Conservation (phyloP, 106 monocot genomes). For the Acorus calamus region DNA sequence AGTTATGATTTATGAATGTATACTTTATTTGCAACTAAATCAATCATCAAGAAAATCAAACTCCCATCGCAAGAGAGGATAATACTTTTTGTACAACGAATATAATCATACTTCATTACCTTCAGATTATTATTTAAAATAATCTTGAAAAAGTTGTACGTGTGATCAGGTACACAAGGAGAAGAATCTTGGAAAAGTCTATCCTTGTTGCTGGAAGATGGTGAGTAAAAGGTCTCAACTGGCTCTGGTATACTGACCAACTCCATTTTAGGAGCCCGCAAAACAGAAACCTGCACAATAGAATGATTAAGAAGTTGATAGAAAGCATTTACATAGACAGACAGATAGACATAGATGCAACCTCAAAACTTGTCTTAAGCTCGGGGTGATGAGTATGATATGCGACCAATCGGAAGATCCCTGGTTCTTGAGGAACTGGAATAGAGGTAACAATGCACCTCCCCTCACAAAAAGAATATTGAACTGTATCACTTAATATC, state of each 20-base stretch:
- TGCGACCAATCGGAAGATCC: slow-evolving; percentile 8
- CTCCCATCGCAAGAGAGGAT: no score
- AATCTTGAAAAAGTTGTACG: no score
- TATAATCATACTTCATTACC: no score
- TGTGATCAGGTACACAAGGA: no score
- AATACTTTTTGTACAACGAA: no score
- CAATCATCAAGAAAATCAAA: no score
- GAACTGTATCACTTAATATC: slow-evolving; percentile 8
- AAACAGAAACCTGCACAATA: slow-evolving; percentile 9
- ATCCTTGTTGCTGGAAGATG: neutral
- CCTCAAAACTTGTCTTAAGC: slow-evolving; percentile 15
- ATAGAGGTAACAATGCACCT: slow-evolving; percentile 15
- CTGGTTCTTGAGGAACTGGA: slow-evolving; percentile 11
- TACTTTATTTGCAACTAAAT: no score
- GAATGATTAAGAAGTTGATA: neutral
- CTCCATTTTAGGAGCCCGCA: slow-evolving; percentile 14
- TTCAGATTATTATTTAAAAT: no score
- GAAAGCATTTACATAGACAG: neutral
- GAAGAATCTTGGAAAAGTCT: no score
- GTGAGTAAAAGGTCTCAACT: neutral
- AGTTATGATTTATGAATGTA: no score
- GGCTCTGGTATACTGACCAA: neutral
- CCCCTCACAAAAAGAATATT: slow-evolving; percentile 19
- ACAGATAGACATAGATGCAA: neutral
- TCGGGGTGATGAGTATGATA: slow-evolving; percentile 14